These are phyloP conservation scores for Dryas drummondii DNA, from an alignment of 306 rosid genomes.

Conservation along the genomic window DNA sequence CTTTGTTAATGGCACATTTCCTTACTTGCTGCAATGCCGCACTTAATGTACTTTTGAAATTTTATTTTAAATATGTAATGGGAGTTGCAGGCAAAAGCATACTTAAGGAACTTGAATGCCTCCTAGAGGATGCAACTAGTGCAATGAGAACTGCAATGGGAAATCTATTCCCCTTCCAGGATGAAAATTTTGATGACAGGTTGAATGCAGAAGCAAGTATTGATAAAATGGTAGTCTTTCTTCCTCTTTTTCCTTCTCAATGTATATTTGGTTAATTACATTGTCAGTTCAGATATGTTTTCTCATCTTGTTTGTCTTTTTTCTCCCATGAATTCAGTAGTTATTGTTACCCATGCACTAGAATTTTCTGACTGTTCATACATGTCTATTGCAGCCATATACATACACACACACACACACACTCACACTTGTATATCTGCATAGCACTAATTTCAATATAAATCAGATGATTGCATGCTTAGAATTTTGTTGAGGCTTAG, in stretches of 20 bases:
- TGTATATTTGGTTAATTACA: not conserved
- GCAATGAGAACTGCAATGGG: slow-evolving; percentile 32
- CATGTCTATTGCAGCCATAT: not conserved
- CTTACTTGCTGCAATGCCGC: not conserved
- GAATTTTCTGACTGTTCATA: not conserved
- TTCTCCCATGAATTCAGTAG: not conserved
- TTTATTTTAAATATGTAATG: slow-evolving; percentile 19
- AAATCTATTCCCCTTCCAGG: slow-evolving; percentile 23
- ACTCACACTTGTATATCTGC: not conserved
- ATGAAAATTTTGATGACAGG: slow-evolving; percentile 28
- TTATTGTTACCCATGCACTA: not conserved
- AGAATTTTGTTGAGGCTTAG: not conserved
- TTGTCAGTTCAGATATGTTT: not conserved
- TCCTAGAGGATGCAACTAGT: slow-evolving; percentile 45
- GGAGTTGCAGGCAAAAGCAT: slow-evolving; percentile 46
- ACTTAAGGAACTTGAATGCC: slow-evolving; percentile 49
- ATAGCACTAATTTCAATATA: not conserved
- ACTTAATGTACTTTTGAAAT: slow-evolving; percentile 1
- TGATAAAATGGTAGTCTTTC: slow-evolving; percentile 38
- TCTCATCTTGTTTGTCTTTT: not conserved
- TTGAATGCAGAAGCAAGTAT: slow-evolving; percentile 32
- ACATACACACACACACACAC: not conserved
- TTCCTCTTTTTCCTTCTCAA: not conserved
- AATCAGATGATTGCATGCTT: not conserved
- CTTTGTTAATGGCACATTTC: not conserved